These are phyloP conservation scores for Acanthochlamys bracteata DNA, from an alignment of 106 monocot species.

Conservation along the genomic window DNA sequence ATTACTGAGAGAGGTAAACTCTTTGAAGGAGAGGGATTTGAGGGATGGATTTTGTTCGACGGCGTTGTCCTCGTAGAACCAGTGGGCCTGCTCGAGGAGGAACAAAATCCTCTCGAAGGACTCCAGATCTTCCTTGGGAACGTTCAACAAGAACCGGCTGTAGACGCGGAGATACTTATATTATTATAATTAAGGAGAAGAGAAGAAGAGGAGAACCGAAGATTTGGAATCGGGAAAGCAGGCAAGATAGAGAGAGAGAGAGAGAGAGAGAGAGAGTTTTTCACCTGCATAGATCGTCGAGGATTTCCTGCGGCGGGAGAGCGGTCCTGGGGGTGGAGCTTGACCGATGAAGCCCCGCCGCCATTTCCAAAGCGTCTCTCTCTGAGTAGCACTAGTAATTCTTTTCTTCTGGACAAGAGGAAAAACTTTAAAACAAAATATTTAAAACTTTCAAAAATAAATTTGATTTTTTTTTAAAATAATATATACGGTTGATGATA, in stretches of 20 bases:
- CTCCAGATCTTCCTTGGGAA: slow-evolving; percentile 93
- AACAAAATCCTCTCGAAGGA: slow-evolving; percentile 97
- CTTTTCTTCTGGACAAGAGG: background rate
- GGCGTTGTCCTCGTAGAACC: slow-evolving; percentile 98
- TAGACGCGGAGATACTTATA: too few species aligned
- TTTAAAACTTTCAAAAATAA: too few species aligned
- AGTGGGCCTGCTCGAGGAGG: slow-evolving; percentile 92
- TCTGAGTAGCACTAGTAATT: background rate
- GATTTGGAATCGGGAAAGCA: background rate
- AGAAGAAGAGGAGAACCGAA: background rate
- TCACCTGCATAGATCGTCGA: slow-evolving; percentile 91
- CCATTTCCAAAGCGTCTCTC: background rate
- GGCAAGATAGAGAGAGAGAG: background rate
- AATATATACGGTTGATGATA: too few species aligned
- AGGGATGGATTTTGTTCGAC: slow-evolving; percentile 90
- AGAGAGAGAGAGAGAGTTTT: background rate
- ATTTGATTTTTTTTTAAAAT: too few species aligned
- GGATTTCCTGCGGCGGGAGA: slow-evolving; percentile 79
- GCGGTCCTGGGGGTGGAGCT: slow-evolving; percentile 22
- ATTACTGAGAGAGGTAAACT: slow-evolving; percentile 84
- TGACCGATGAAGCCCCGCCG: slow-evolving; percentile 41
- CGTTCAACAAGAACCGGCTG: slow-evolving; percentile 94
- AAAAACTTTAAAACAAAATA: too few species aligned
- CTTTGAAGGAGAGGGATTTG: slow-evolving; percentile 89
- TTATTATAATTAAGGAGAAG: background rate